These are phyloP conservation scores for Theileria equi DNA, from an alignment of 169 alveolate genomes.

Conservation along the genomic window DNA sequence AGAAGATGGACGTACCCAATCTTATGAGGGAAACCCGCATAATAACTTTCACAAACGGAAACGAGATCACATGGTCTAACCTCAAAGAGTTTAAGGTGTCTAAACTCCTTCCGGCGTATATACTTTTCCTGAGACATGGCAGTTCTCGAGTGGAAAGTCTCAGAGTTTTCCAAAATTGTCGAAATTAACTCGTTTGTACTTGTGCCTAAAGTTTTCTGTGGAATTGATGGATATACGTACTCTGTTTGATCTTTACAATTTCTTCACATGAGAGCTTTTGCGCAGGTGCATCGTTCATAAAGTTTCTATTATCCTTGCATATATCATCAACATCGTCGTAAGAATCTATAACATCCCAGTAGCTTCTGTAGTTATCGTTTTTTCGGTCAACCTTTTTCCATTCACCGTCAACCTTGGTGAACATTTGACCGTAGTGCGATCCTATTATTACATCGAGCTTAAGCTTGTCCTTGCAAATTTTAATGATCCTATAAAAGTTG, in stretches of 20 bases:
- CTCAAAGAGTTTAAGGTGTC: constrained; percentile 48
- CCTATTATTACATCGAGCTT: constrained; percentile 30
- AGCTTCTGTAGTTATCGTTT: constrained; percentile 23
- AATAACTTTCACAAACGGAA: constrained; percentile 53
- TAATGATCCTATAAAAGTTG: constrained; percentile 7
- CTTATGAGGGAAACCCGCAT: constrained; percentile 50
- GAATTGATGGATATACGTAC: not conserved
- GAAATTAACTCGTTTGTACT: constrained; percentile 28
- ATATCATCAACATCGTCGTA: constrained; percentile 1
- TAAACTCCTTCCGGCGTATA: constrained; percentile 38
- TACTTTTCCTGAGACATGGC: constrained; percentile 54
- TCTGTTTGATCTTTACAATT: constrained; percentile 31
- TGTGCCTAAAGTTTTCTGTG: not conserved
- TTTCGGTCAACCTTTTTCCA: constrained; percentile 44
- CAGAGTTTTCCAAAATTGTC: constrained; percentile 50
- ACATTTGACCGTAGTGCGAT: constrained; percentile 39
- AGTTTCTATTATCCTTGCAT: constrained; percentile 39
- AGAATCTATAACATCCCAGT: constrained; percentile 23
- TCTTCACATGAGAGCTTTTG: constrained; percentile 53
- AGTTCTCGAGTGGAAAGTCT: constrained; percentile 43
- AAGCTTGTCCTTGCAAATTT: constrained; percentile 54
- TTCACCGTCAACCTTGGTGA: constrained; percentile 24
- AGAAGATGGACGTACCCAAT: constrained; percentile 34
- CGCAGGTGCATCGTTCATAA: constrained; percentile 23
- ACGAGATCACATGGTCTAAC: constrained; percentile 37